Base-by-base conservation (phyloP, 371 early-diverging fungal genomes). In the Batrachochytrium dendrobatidis region DNA sequence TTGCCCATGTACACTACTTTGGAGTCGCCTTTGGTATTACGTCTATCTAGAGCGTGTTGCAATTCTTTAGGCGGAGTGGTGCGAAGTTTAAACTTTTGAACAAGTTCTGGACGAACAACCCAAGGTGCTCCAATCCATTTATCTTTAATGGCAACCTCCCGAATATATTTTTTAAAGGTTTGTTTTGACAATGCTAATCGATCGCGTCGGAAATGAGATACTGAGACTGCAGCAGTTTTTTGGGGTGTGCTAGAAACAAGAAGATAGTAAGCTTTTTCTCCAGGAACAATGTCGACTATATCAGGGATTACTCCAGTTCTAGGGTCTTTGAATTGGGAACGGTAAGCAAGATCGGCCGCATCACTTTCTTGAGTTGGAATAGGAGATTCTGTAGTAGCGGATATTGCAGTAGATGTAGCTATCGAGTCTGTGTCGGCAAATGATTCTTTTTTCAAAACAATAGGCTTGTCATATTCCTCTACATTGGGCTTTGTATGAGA, bases 91-190 rank as follows among this genome's bases (percentile, higher is more conserved):
- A 69, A 75, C 58, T 63, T 59, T 26, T 62, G 49, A 20, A 68
- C 59, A 6, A 74, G 50, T 8, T 49, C 50, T 2, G 50, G 50
- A 26, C 31, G 73, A 55, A 87, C 76, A 24, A 83, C 55, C 85
- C 86, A 87, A n/a, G 88, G 88, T 22, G 87, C 83, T 10, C 86
- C 85, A 28, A 81, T 67, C 68, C 86, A 86, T 22, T 69, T 68
- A 43, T 87, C 89, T 56, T 82, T 85, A 6, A 69, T 63, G 12
- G 84, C 78, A 34, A 75, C 78, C 39, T 88, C 89, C 28, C 80
- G 75, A 29, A 90, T 74, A 58, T 81, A 88, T 60, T 82, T 81
- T 58, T 83, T 82, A 29, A 90, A 65, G 55, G 84, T 76, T 43
- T 75, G 74, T 65, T 89, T 89, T 39, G 86, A 83, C 58, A 85